phyloP scores from a whole-genome alignment of 164 flowering plant species.

The Piper longum region DNA sequence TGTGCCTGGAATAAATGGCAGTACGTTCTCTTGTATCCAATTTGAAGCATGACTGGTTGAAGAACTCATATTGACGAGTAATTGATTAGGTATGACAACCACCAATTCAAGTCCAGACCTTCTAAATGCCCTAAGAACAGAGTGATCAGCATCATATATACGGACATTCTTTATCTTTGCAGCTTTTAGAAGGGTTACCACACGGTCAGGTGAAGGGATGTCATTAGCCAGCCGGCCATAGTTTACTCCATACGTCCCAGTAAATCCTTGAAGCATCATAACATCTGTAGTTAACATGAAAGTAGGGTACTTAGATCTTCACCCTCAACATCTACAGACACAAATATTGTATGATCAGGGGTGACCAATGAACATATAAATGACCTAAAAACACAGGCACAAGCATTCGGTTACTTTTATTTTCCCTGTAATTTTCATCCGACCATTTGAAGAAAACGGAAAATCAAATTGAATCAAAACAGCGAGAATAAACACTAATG shows the following conservation, averaged over 20 bases:
- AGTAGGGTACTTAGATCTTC: neutral
- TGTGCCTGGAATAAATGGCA: conserved; percentile 54
- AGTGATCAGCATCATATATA: conserved; percentile 68
- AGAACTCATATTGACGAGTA: conserved; percentile 42
- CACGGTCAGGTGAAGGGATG: conserved; percentile 61
- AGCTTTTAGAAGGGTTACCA: conserved; percentile 71
- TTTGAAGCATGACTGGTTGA: conserved; percentile 47
- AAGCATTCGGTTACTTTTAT: too few relatives aligned
- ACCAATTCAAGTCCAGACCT: conserved; percentile 61
- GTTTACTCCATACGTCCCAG: conserved; percentile 74
- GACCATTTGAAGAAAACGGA: too few relatives aligned
- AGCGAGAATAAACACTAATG: too few relatives aligned
- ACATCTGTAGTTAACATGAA: conserved; percentile 15
- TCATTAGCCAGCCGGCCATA: conserved; percentile 78
- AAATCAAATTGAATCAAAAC: too few relatives aligned
- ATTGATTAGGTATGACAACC: conserved; percentile 55
- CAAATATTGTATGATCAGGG: too few relatives aligned
- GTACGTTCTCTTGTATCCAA: conserved; percentile 64
- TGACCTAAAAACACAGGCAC: too few relatives aligned
- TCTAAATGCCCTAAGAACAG: conserved; percentile 51
- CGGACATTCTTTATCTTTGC: conserved; percentile 62
- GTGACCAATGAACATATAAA: too few relatives aligned
- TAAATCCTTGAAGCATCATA: conserved; percentile 28
- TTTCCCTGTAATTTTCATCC: too few relatives aligned
- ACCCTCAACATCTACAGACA: neutral